Evolutionary conservation across 2,329 filamentous ascomycete species (phyloP).

Genomic region (Exserohilum turcica): DNA sequence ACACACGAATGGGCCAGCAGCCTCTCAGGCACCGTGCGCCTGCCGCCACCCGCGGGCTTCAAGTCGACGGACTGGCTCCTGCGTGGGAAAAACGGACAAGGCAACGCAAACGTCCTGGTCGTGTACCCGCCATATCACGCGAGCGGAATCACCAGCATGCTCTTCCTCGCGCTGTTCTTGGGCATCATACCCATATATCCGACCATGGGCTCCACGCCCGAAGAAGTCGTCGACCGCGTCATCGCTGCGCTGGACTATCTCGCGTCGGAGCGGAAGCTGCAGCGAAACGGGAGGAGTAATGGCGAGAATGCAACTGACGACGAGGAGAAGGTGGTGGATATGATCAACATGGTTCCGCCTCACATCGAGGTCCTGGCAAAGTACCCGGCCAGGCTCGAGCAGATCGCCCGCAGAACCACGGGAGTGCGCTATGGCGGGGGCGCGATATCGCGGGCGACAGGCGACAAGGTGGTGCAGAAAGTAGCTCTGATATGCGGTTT

Average conservation of each 20-base stretch:
- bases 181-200: conserved; percentile 11
- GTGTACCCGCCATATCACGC: conserved; percentile 17
- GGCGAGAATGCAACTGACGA: neutral
- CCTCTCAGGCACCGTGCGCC: neutral
- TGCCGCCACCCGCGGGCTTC: conserved; percentile 7
- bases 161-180: conserved; percentile 5
- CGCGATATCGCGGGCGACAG: conserved; percentile 10
- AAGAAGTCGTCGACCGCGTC: neutral
- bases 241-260: neutral
- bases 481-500: conserved; percentile 5
- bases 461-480: conserved; percentile 1
- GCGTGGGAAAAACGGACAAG: neutral
- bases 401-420: neutral
- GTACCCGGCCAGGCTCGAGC: conserved; percentile 5
- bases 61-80: neutral
- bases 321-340: neutral
- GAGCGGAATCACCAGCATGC: conserved; percentile 8
- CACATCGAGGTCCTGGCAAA: conserved; percentile 9
- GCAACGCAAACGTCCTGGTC: neutral
- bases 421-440: conserved; percentile 17
- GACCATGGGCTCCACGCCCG: conserved; percentile 2
- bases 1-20: conserved; percentile 23
- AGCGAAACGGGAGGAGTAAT: neutral
- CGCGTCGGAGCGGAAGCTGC: neutral
- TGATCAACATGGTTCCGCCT: neutral